Conservation (phyloP, 2,329 filamentous ascomycete genomes). For the Rutstroemia sp. region DNA sequence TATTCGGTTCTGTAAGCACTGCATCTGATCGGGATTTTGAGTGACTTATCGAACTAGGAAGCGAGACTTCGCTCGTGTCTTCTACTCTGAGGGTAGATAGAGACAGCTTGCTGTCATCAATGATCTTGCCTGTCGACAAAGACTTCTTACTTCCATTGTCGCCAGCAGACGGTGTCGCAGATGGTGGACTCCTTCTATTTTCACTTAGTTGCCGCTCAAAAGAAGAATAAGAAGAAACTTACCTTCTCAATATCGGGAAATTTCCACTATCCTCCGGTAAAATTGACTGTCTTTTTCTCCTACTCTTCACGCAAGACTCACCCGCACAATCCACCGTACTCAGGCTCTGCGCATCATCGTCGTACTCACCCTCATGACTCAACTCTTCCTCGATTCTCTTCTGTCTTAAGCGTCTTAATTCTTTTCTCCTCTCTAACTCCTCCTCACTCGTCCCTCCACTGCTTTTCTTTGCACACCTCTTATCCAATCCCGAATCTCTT, state of each 20-base stretch:
- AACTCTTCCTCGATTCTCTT: conserved; percentile 53
- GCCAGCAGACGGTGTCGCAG: background rate
- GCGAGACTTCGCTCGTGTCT: background rate
- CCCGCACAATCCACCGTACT: conserved; percentile 7
- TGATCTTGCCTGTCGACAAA: background rate
- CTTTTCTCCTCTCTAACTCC: conserved; percentile 47
- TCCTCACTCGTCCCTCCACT: conserved; percentile 43
- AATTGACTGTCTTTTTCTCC: conserved; percentile 4
- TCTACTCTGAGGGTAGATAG: background rate
- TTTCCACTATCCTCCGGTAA: conserved; percentile 8
- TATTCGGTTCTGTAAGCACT: conserved; percentile 2
- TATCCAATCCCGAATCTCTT: conserved; percentile 33
- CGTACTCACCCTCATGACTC: conserved; percentile 37
- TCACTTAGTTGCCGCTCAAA: background rate
- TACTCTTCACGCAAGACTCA: background rate
- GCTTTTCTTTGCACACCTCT: conserved; percentile 33
- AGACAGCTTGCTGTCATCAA: background rate
- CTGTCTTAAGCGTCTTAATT: conserved; percentile 47
- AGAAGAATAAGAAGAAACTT: background rate
- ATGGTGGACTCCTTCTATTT: background rate
- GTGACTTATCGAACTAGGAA: background rate
- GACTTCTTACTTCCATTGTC: background rate
- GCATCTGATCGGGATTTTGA: background rate
- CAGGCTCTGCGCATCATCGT: conserved; percentile 30
- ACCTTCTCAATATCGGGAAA: conserved; percentile 6